Evolutionary conservation across 2,329 filamentous ascomycete species (phyloP), one percentile per base, ranked within the genome.

Genomic region (Botrytis paeoniae): DNA sequence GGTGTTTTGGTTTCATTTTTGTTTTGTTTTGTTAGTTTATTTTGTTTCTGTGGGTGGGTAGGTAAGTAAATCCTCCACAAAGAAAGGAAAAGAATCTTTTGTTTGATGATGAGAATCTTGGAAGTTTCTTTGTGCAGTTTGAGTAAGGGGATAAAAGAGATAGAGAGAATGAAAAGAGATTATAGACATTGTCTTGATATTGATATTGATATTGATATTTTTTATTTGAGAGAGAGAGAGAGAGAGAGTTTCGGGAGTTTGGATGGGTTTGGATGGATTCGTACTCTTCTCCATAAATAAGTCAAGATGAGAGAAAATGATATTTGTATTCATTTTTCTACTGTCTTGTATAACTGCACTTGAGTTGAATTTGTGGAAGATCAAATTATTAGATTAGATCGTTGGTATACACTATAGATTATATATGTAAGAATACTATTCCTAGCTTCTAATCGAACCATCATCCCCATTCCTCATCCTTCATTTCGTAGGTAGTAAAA

Each of bases 251-350:
- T 51, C 12, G 22, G 4, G 45, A 3, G 22, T 4, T 22, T 25
- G 22, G 9, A 25, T 12, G 9, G 22, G 9, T 12, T 51, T 51
- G 4, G 22, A 6, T n/a, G 1, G 10, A n/a, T n/a, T 51, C 9
- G 25, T 7, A n/a, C 25, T n/a, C 5, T 12, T n/a, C 12, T n/a
- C 32, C 2, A 54, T n/a, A n/a, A 3, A 1, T 3, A 54, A 7
- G 2, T n/a, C 0, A 7, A 54, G 25, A 54, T 16, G 25, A 54
- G 4, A 51, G 14, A 0, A n/a, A 0, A 54, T 54, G 12, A 16
- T n/a, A n/a, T n/a, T 0, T 14, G 25, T n/a, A 0, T 16, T n/a
- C 1, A 16, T n/a, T 3, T n/a, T 3, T 54, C 25, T 8, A n/a
- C 25, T 54, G 12, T 2, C 25, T 2, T n/a, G 4, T 14, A 16